A percentile compares a stretch with the other conserved stretches of the same genome.
Evolutionary conservation across 164 flowering plant genomes (phyloP).

Genomic region (Magnolia kwangsiensis): DNA sequence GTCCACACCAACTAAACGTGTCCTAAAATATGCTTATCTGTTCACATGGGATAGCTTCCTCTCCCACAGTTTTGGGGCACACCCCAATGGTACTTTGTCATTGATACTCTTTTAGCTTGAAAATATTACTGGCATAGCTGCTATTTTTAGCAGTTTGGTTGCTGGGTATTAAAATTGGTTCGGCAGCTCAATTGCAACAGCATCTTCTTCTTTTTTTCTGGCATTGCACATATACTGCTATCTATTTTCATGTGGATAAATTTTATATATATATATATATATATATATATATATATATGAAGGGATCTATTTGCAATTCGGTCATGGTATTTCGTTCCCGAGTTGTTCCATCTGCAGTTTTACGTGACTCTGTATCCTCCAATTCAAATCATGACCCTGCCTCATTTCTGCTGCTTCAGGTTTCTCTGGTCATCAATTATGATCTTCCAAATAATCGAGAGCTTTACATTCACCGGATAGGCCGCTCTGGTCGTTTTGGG

Average conservation of each 20-base stretch:
- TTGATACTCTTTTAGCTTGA: too few species aligned
- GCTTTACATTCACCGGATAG: conserved; percentile 95
- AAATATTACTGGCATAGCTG: too few species aligned
- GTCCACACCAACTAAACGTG: too few species aligned
- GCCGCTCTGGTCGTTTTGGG: conserved; percentile 99
- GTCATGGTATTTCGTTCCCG: background rate
- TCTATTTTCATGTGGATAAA: background rate
- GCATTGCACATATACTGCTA: background rate
- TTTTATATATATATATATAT: background rate
- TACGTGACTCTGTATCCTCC: background rate
- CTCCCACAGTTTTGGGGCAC: too few species aligned
- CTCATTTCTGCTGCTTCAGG: conserved; percentile 35
- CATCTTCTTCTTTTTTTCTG: too few species aligned
- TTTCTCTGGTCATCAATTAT: conserved; percentile 91
- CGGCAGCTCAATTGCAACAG: too few species aligned
- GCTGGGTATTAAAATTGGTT: too few species aligned
- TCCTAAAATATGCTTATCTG: too few species aligned
- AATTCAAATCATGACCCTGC: background rate
- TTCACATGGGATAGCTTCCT: too few species aligned
- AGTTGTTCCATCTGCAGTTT: background rate
- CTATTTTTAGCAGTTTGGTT: too few species aligned
- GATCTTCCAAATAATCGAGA: conserved; percentile 97
- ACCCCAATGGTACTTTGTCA: too few species aligned
- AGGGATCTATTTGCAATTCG: background rate
- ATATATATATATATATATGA: background rate